Evolutionary conservation across 148 eudicot species (phyloP).

Genomic region (Rheum nobile): DNA sequence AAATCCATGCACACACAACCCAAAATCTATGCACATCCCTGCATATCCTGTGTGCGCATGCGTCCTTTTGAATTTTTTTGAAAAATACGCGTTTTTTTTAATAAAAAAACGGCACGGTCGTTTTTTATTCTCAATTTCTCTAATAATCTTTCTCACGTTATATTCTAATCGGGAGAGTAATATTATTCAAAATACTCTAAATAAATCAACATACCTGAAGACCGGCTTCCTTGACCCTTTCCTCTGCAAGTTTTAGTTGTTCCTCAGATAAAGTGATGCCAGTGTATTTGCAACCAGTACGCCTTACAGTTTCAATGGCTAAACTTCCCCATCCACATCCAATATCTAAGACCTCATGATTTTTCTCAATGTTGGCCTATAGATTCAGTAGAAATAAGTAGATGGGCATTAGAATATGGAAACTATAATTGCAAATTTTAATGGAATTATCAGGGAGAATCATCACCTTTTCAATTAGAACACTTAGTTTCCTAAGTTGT

Average conservation of each 20-base stretch:
- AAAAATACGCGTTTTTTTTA: too few species aligned
- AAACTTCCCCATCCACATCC: constrained; percentile 98
- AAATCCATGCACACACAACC: too few species aligned
- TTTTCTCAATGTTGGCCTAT: constrained; percentile 61
- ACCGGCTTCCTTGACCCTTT: constrained; percentile 76
- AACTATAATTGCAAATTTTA: not conserved
- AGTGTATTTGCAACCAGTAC: constrained; percentile 88
- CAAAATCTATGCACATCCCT: too few species aligned
- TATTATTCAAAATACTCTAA: not conserved
- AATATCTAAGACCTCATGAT: constrained; percentile 75
- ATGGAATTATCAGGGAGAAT: not conserved
- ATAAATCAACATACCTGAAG: constrained; percentile 39
- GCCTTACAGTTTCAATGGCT: constrained; percentile 78
- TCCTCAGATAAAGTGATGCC: constrained; percentile 83
- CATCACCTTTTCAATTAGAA: constrained; percentile 56
- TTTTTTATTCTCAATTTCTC: too few species aligned
- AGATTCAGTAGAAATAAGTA: not conserved
- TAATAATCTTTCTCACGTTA: too few species aligned
- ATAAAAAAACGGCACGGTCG: too few species aligned
- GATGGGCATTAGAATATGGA: not conserved
- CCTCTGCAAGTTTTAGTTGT: constrained; percentile 63
- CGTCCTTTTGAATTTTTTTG: too few species aligned
- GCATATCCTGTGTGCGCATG: too few species aligned
- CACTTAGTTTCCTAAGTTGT: constrained; percentile 65
- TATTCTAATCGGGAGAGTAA: too few species aligned